A percentile compares a stretch with the other conserved stretches of the same genome.
Conservation (phyloP, 2,329 filamentous ascomycete genomes). For the Colletotrichum eremochloae region DNA sequence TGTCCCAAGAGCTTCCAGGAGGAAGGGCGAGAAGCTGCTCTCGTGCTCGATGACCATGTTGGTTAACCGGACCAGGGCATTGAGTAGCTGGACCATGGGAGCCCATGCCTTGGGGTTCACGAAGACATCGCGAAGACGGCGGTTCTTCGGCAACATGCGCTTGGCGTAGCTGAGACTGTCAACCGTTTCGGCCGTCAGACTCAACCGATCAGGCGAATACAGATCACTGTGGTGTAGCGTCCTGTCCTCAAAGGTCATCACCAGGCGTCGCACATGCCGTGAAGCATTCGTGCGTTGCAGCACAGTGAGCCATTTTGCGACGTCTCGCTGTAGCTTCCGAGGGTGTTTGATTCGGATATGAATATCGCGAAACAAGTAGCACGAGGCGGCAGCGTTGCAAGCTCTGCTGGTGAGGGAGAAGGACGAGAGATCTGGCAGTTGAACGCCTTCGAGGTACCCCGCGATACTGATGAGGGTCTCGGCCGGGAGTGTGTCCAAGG, state of each 20-base stretch:
- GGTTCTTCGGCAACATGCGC: conserved; percentile 5
- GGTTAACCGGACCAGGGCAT: not conserved
- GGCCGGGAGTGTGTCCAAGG: conserved; percentile 14
- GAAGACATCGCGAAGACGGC: conserved; percentile 22
- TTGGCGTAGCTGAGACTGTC: conserved; percentile 1
- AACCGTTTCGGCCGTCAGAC: not conserved
- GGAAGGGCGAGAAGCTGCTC: conserved; percentile 10
- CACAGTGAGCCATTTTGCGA: conserved; percentile 7
- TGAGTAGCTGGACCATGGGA: conserved; percentile 9
- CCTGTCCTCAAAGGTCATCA: conserved; percentile 11
- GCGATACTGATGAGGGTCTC: conserved; percentile 26
- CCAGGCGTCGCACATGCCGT: conserved; percentile 16
- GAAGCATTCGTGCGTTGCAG: conserved; percentile 3
- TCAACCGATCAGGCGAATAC: conserved; percentile 9
- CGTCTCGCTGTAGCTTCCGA: conserved; percentile 1
- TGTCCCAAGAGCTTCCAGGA: conserved; percentile 3
- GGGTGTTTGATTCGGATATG: conserved; percentile 12
- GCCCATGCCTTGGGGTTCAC: conserved; percentile 2
- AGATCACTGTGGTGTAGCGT: conserved; percentile 13
- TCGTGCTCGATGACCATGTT: conserved; percentile 14
- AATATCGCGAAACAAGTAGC: conserved; percentile 10
- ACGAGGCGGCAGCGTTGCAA: conserved; percentile 11
- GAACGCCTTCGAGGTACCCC: conserved; percentile 2
- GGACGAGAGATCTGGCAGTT: conserved; percentile 6
- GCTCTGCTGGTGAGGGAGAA: conserved; percentile 10